These are phyloP conservation scores for Dimargaris cristalligena DNA, from an alignment of 192 early-diverging fungal genomes.

Conservation along the genomic window DNA sequence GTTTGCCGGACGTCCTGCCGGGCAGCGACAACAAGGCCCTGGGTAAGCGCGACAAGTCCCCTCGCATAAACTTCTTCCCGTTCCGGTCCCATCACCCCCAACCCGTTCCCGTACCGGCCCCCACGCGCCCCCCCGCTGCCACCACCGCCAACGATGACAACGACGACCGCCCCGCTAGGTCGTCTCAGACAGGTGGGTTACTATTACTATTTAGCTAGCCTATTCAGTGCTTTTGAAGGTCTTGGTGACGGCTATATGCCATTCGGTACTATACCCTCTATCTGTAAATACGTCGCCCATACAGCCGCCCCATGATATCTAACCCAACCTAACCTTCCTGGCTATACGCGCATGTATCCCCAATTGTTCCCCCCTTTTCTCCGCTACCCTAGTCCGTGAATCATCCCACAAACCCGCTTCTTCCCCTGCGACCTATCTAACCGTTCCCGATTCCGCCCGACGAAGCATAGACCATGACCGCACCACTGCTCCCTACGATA, in stretches of 20 bases:
- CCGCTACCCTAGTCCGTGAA: too few species aligned
- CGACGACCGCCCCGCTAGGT: too few species aligned
- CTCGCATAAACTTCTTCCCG: constrained; percentile 9
- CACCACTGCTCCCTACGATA: neutral
- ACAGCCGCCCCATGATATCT: neutral
- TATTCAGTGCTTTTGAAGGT: neutral
- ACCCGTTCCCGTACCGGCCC: too few species aligned
- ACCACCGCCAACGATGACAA: too few species aligned
- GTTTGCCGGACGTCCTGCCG: neutral
- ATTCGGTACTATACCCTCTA: neutral
- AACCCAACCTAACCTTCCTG: too few species aligned
- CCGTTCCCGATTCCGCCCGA: neutral
- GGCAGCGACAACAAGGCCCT: neutral
- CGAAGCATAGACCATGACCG: constrained; percentile 3
- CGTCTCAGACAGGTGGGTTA: too few species aligned
- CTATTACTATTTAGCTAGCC: too few species aligned
- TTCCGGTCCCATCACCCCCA: constrained; percentile 5
- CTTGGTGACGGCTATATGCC: neutral
- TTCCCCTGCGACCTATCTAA: neutral
- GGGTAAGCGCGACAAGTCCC: constrained; percentile 4
- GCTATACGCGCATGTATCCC: too few species aligned
- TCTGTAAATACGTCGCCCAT: neutral
- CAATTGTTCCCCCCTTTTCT: too few species aligned
- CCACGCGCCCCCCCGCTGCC: too few species aligned
- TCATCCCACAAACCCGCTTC: too few species aligned